A percentile compares a stretch with the other conserved stretches of the same genome.
phyloP scores from a whole-genome alignment of 148 eudicot species.

The Limonium bicolor region DNA sequence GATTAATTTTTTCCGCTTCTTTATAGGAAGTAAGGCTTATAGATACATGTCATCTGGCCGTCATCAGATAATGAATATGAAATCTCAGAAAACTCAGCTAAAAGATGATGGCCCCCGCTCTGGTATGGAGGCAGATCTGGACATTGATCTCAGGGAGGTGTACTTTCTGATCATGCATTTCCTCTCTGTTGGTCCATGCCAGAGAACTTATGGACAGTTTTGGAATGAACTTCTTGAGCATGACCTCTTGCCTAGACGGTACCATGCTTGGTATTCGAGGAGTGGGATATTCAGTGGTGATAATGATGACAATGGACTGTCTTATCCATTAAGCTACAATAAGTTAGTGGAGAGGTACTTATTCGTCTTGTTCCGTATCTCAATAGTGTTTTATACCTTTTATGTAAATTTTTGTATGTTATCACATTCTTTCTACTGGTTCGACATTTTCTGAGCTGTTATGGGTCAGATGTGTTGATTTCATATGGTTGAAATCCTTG shows the following conservation, averaged over 20 bases:
- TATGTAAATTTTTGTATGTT: too few species aligned
- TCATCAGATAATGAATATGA: too few species aligned
- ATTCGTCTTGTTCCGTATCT: slow-evolving; percentile 6
- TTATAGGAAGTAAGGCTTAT: too few species aligned
- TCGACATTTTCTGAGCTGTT: too few species aligned
- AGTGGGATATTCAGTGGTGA: slow-evolving; percentile 60
- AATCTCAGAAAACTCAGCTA: slow-evolving; percentile 30
- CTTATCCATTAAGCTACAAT: slow-evolving; percentile 81
- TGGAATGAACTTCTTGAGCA: slow-evolving; percentile 99
- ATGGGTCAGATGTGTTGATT: too few species aligned
- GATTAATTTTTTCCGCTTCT: too few species aligned
- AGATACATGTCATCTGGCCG: too few species aligned
- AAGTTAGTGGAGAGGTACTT: slow-evolving; percentile 73
- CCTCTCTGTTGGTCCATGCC: slow-evolving; percentile 91
- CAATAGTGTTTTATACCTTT: too few species aligned
- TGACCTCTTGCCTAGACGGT: slow-evolving; percentile 90
- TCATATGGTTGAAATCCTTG: too few species aligned
- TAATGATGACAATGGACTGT: slow-evolving; percentile 85
- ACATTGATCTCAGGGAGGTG: slow-evolving; percentile 73
- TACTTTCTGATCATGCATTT: slow-evolving; percentile 98
- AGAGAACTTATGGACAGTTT: slow-evolving; percentile 87
- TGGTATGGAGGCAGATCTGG: slow-evolving; percentile 39
- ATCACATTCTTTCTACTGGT: too few species aligned
- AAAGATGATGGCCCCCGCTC: slow-evolving; percentile 19
- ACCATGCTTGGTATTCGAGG: slow-evolving; percentile 96